Base-by-base conservation (phyloP, 805 yeast species). In the Lipomyces sp. region DNA sequence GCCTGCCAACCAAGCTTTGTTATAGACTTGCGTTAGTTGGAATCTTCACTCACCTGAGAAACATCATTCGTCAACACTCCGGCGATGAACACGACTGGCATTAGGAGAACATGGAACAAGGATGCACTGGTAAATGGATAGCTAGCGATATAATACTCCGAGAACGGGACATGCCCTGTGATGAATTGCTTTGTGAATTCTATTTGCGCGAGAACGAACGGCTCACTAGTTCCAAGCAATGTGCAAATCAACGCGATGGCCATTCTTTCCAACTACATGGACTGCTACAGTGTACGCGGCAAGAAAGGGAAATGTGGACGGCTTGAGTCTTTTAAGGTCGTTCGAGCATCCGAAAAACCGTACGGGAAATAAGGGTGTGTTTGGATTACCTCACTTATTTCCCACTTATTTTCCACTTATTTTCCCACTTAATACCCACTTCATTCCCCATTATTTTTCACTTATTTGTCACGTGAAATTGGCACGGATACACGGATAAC, bases 71-170 rank as follows among this genome's bases (percentile, higher is more conserved):
- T 57, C 7, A 60, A 30, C 3, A 53, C 35, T 2, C 65, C 69
- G n/a, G 56, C 24, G 8, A 66, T 35, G 53, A 66, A 65, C 1
- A 62, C 56, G 8, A 42, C 6, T 4, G 53, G 34, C 63, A 64
- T 62, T 35, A 66, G 57, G 18, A 56, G 48, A 5, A 63, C 55
- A 57, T 63, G 64, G 42, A 63, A 15, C 51, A 50, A 30, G 7
- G 57, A 33, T n/a, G 69, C 71, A 7, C 45, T 53, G n/a, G 69
- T 61, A 51, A 59, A 62, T n/a, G 71, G 66, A 37, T 59, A 39
- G 18, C 58, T 45, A 15, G 15, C 54, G 51, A 39, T 29, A 35
- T 57, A 61, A 24, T 64, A 61, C 30, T 61, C 65, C 48, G 18
- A 32, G 10, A 61, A 4, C 24, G 53, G 51, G n/a, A 61, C 32